Evolutionary conservation across 345 rosid species (phyloP).

Genomic region (Nasturtium officinale): DNA sequence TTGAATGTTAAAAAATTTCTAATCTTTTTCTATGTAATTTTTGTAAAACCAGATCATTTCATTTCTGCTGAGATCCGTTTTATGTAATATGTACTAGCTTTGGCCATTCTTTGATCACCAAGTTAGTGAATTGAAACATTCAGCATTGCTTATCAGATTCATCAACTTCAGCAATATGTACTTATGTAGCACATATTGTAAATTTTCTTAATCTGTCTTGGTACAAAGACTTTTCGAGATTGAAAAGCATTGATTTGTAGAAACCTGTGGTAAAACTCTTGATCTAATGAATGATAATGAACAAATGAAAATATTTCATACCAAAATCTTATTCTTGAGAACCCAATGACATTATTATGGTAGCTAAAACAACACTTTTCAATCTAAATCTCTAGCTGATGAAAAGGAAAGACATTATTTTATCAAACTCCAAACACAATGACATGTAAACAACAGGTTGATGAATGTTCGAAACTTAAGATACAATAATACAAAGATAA

Average conservation of each 20-base stretch:
- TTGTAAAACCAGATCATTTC: conserved; percentile 3
- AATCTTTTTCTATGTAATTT: conserved; percentile 22
- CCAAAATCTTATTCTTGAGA: conserved; percentile 6
- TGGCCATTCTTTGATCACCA: neutral
- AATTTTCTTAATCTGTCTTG: too few species aligned
- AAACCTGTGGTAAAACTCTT: neutral
- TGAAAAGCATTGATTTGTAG: neutral
- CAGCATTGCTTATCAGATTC: neutral
- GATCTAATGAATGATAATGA: neutral
- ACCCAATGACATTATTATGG: neutral
- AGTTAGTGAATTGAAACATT: neutral
- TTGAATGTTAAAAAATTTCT: conserved; percentile 10
- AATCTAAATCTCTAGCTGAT: too few species aligned
- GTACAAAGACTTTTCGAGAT: too few species aligned
- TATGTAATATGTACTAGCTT: neutral
- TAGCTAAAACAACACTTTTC: neutral
- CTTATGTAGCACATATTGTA: too few species aligned
- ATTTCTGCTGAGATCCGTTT: conserved; percentile 14
- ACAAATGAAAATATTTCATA: neutral
- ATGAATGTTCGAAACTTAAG: neutral
- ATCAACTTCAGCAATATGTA: neutral
- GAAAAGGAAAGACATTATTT: neutral
- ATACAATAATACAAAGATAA: neutral
- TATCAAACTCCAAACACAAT: conserved; percentile 7
- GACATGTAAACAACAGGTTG: conserved; percentile 10